Conservation (phyloP, 768 basidiomycete genomes). For the Fibroporia radiculosa region DNA sequence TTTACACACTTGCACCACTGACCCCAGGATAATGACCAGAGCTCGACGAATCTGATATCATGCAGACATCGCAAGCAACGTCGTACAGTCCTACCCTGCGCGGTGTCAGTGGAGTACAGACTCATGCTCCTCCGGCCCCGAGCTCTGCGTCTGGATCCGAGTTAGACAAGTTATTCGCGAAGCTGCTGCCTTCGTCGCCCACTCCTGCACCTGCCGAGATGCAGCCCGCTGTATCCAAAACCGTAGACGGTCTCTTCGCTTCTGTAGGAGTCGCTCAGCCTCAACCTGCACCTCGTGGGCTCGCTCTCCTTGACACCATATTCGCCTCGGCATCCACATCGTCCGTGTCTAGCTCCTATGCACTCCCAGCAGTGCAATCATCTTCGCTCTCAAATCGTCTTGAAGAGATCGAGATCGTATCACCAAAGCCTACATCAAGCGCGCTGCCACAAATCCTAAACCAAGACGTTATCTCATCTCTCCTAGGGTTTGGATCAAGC, state of each 20-base stretch:
- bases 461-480: slow-evolving; percentile 58
- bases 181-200: slow-evolving; percentile 22
- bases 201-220: slow-evolving; percentile 9
- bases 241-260: slow-evolving; percentile 43
- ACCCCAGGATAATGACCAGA: neutral
- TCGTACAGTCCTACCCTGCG: neutral
- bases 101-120: neutral
- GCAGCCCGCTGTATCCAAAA: slow-evolving; percentile 24
- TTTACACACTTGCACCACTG: neutral
- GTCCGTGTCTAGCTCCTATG: slow-evolving; percentile 14
- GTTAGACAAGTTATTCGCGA: slow-evolving; percentile 38
- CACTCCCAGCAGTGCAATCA: neutral
- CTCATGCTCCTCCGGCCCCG: no score
- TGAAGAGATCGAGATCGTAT: slow-evolving; percentile 35
- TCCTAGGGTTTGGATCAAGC: slow-evolving; percentile 45
- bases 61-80: neutral
- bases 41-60: neutral
- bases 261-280: slow-evolving; percentile 7
- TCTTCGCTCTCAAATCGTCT: slow-evolving; percentile 12
- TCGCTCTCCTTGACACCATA: slow-evolving; percentile 56
- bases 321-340: slow-evolving; percentile 56
- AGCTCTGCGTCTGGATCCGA: slow-evolving; percentile 22
- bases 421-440: slow-evolving; percentile 48
- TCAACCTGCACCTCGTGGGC: slow-evolving; percentile 32
- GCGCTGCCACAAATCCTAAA: slow-evolving; percentile 59